phyloP scores from a whole-genome alignment of 2,329 filamentous ascomycete species.

The Aspergillus pseudoviridinutans region DNA sequence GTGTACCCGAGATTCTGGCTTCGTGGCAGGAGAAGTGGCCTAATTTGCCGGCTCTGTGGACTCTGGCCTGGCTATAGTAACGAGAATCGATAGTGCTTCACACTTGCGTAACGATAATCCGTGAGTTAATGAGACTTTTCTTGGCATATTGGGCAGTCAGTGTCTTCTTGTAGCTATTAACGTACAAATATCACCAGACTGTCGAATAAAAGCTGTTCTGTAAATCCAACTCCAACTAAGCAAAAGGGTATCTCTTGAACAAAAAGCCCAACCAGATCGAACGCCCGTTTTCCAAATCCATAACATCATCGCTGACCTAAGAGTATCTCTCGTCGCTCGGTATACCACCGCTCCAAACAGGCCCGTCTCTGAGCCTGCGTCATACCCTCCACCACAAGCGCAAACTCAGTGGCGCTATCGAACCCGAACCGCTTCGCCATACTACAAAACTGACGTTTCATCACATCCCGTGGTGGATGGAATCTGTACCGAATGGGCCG shows the following conservation, averaged over 20 bases:
- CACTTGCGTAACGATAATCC: neutral
- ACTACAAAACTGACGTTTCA: constrained; percentile 78
- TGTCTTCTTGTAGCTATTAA: neutral
- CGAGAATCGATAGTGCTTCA: neutral
- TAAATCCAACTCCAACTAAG: neutral
- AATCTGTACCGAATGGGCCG: constrained; percentile 56
- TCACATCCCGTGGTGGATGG: constrained; percentile 70
- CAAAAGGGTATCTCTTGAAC: neutral
- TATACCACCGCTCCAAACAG: constrained; percentile 78
- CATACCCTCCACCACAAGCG: constrained; percentile 84
- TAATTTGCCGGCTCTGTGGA: constrained; percentile 87
- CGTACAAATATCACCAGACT: neutral
- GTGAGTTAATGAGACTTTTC: neutral
- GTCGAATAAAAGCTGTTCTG: neutral
- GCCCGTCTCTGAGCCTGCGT: constrained; percentile 76
- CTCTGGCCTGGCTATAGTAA: constrained; percentile 84
- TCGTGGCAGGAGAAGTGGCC: constrained; percentile 96
- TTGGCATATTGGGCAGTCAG: neutral
- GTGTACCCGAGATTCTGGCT: constrained; percentile 84
- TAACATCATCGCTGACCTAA: constrained; percentile 1
- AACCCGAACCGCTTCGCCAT: constrained; percentile 83
- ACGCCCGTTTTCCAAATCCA: neutral
- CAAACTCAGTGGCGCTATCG: constrained; percentile 74
- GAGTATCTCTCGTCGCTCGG: constrained; percentile 54
- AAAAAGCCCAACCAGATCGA: neutral